These are phyloP conservation scores for Nigrospora oryzae DNA, from an alignment of 2,329 filamentous ascomycete species.

Conservation along the genomic window DNA sequence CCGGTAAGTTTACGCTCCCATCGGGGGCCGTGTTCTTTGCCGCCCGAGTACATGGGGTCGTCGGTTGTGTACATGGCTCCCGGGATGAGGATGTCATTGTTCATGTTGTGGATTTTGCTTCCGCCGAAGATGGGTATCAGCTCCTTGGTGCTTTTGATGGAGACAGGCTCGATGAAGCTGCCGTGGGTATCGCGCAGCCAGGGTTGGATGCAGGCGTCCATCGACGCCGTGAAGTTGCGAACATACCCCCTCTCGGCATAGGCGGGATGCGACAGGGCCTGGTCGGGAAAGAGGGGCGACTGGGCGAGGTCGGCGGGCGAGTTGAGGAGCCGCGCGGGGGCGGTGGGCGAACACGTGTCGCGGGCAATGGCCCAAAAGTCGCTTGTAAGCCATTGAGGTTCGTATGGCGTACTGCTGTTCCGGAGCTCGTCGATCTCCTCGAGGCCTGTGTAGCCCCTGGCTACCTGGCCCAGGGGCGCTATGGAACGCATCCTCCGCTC, in stretches of 20 bases:
- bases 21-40: constrained; percentile 40
- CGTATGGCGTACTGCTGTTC: constrained; percentile 9
- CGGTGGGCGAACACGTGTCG: constrained; percentile 39
- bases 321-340: constrained; percentile 30
- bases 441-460: constrained; percentile 25
- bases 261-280: constrained; percentile 9
- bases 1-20: constrained; percentile 50
- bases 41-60: constrained; percentile 51
- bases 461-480: constrained; percentile 25
- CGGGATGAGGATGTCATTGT: constrained; percentile 54
- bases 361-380: constrained; percentile 42
- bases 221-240: constrained; percentile 45
- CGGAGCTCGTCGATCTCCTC: constrained; percentile 9
- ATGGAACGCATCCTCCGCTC: constrained; percentile 29
- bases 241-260: constrained; percentile 36
- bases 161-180: constrained; percentile 42
- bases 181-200: constrained; percentile 37
- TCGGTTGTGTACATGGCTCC: constrained; percentile 54
- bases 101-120: constrained; percentile 44
- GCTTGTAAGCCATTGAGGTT: constrained; percentile 27
- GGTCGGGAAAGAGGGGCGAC: constrained; percentile 11
- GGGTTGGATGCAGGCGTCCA: constrained; percentile 47
- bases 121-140: constrained; percentile 51
- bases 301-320: constrained; percentile 23
- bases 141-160: constrained; percentile 37